phyloP scores from a whole-genome alignment of 768 basidiomycete genomes.

The Lyophyllum semitale region DNA sequence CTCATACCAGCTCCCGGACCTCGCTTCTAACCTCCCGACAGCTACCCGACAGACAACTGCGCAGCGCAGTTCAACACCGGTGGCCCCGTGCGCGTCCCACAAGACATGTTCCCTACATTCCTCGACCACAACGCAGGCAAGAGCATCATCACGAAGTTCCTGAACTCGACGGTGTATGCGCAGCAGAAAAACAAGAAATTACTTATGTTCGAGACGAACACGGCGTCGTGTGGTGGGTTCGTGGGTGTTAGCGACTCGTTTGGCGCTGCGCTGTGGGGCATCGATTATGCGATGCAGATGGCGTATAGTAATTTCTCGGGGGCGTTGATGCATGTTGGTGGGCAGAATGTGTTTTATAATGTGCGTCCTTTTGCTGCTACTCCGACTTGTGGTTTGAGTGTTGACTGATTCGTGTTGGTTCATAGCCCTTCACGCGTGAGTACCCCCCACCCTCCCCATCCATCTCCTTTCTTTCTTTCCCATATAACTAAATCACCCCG shows the following conservation, averaged over 20 bases:
- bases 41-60: slow-evolving; percentile 68
- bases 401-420: slow-evolving; percentile 32
- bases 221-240: slow-evolving; percentile 71
- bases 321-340: slow-evolving; percentile 57
- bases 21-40: slow-evolving; percentile 48
- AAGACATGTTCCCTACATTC: slow-evolving; percentile 55
- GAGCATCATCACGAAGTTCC: slow-evolving; percentile 51
- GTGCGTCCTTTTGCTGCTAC: slow-evolving; percentile 40
- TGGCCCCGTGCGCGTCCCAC: slow-evolving; percentile 39
- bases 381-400: slow-evolving; percentile 20
- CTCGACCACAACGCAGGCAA: slow-evolving; percentile 62
- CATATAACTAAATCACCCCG: too few species aligned
- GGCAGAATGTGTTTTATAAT: slow-evolving; percentile 67
- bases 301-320: slow-evolving; percentile 55
- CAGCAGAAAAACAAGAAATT: slow-evolving; percentile 44
- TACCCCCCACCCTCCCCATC: too few species aligned
- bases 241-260: slow-evolving; percentile 63
- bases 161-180: slow-evolving; percentile 49
- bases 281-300: slow-evolving; percentile 64
- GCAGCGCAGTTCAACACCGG: slow-evolving; percentile 43
- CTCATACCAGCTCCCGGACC: slow-evolving; percentile 12
- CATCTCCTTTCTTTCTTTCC: too few species aligned
- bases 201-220: slow-evolving; percentile 74
- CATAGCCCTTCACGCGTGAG: slow-evolving; percentile 22
- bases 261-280: slow-evolving; percentile 63